Conservation (phyloP, 2,329 filamentous ascomycete species). For the Thielaviopsis euricoi region DNA sequence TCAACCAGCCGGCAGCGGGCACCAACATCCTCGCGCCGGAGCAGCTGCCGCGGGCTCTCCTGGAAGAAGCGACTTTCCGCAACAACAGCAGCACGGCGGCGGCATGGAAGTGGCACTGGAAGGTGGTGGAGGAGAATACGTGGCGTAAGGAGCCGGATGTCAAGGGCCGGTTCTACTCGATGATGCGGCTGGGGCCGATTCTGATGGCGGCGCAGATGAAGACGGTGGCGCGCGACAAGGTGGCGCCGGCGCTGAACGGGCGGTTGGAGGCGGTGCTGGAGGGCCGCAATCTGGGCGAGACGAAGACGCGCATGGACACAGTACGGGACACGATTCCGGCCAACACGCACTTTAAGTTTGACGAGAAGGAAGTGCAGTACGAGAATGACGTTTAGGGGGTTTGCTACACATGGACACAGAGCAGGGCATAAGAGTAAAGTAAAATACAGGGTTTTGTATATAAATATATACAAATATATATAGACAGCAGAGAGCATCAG, state of each 20-base stretch:
- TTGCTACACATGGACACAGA: too few species aligned
- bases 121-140: conserved; percentile 28
- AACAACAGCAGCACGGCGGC: conserved; percentile 19
- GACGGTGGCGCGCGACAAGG: conserved; percentile 17
- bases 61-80: conserved; percentile 25
- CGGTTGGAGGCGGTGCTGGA: conserved; percentile 25
- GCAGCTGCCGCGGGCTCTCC: conserved; percentile 24
- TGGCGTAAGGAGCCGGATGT: conserved; percentile 31
- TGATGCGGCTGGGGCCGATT: conserved; percentile 34
- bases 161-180: conserved; percentile 41
- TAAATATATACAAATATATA: too few species aligned
- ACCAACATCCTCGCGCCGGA: conserved; percentile 15
- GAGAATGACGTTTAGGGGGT: conserved; percentile 6
- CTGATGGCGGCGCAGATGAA: conserved; percentile 26
- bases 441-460: too few species aligned
- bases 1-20: conserved; percentile 14
- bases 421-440: too few species aligned
- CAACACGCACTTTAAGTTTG: conserved; percentile 4
- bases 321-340: conserved; percentile 25
- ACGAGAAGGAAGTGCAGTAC: conserved; percentile 8
- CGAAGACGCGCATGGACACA: conserved; percentile 25
- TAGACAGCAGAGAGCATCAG: too few species aligned
- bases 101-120: conserved; percentile 21
- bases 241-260: conserved; percentile 31
- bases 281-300: conserved; percentile 24